Evolutionary conservation across 2,329 filamentous ascomycete genomes (phyloP), one percentile per base, ranked within the genome.

Genomic region (Didymella glomerata): DNA sequence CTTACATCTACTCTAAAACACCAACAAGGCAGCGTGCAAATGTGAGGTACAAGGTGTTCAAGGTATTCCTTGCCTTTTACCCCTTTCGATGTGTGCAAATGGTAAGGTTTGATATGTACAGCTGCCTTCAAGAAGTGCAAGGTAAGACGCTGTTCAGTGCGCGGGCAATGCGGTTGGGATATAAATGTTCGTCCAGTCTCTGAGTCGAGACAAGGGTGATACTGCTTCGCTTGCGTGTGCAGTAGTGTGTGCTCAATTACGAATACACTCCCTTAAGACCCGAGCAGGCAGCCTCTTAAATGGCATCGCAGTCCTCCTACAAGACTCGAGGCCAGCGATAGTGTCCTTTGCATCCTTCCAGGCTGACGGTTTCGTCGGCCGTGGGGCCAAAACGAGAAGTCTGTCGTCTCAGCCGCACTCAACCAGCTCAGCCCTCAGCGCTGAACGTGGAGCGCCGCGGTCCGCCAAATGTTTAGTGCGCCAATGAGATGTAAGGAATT

Each of bases 341-440:
- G 50, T 59, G 56, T 25, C 46, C 41, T 54, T 36, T 20, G 41
- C 51, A 48, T 54, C 47, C 50, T 41, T 44, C 45, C 50, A 48
- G 50, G 56, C 56, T 59, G 56, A 54, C 56, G 47, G 40, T 51
- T 59, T 47, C 50, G 25, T 59, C 56, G 56, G 56, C 13, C 56
- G 47, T 54, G 46, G 50, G 41, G 56, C 56, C 51, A 54, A 59
- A 59, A 59, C 30, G 50, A 59, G 56, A 59, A 59, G 46, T 54
- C 46, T 54, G 22, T 51, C 32, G 56, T 51, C 56, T 59, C 56
- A 59, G 56, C 56, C 56, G 56, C 56, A 59, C 32, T 45, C 50
- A 46, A 50, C 51, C 50, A 51, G 56, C 56, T 59, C 51, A 54
- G 56, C 56, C 56, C 27, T 59, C 50, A 49, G 56, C 56, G 40